A percentile compares a stretch with the other conserved stretches of the same genome.
These are phyloP conservation scores for Saturnispora zaruensis DNA, from an alignment of 805 yeast species.

Conservation along the genomic window DNA sequence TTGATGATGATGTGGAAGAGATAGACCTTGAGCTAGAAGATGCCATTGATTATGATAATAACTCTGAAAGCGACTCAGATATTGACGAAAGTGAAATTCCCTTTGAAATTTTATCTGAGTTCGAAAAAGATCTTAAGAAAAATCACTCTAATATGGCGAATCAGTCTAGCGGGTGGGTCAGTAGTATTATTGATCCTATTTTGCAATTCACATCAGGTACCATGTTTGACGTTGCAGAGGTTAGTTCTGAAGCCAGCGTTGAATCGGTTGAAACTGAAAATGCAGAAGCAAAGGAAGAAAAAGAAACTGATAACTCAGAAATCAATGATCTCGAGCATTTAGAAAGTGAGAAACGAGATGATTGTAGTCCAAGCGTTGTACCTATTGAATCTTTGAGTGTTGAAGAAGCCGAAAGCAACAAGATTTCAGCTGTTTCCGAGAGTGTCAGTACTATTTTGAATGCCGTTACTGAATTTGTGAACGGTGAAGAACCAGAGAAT, in stretches of 20 bases:
- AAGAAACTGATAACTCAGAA: neutral
- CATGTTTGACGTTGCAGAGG: slow-evolving; percentile 5
- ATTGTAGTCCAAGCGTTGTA: too few species aligned
- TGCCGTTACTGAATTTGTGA: neutral
- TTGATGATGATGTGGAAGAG: slow-evolving; percentile 4
- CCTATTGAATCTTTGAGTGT: neutral
- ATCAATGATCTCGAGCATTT: neutral
- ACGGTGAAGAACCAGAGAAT: neutral
- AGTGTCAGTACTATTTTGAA: neutral
- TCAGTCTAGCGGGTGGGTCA: neutral
- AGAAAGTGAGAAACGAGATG: too few species aligned
- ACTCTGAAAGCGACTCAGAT: slow-evolving; percentile 3
- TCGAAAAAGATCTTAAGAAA: slow-evolving; percentile 1
- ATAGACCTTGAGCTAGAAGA: neutral
- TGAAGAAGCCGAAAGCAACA: slow-evolving; percentile 3
- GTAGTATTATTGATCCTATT: slow-evolving; percentile 2
- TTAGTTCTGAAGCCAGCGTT: neutral
- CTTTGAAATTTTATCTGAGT: neutral
- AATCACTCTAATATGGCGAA: neutral
- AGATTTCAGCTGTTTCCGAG: neutral
- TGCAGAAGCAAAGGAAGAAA: neutral
- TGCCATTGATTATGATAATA: slow-evolving; percentile 2
- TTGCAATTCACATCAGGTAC: slow-evolving; percentile 6
- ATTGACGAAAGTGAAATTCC: neutral
- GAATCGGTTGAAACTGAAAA: neutral